Percentiles rank a stretch among this genome's conserved stretches.
phyloP scores from a whole-genome alignment of 768 basidiomycete species.

The Calocybe gangraenosa region DNA sequence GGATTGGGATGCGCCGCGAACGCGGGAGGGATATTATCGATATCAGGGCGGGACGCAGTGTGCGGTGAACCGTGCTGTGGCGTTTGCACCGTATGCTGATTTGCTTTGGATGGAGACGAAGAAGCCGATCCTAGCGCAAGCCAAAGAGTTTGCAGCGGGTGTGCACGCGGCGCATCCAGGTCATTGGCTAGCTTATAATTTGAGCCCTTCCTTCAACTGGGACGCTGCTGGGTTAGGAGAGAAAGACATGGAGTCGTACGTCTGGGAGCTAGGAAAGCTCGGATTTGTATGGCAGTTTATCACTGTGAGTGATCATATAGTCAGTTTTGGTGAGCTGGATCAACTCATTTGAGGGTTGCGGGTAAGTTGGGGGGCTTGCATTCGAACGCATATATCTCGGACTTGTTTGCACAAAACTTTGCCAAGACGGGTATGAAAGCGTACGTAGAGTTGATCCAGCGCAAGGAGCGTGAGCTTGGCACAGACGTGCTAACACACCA shows the following conservation, averaged over 20 bases:
- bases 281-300: constrained; percentile 99
- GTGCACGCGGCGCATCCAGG: constrained; percentile 79
- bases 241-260: constrained; percentile 80
- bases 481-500: constrained; percentile 98
- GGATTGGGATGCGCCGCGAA: constrained; percentile 93
- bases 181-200: constrained; percentile 96
- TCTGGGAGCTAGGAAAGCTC: constrained; percentile 92
- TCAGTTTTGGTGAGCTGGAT: background rate
- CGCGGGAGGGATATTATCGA: constrained; percentile 94
- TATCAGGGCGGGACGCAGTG: constrained; percentile 97
- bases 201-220: constrained; percentile 94
- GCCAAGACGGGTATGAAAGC: constrained; percentile 98
- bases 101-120: constrained; percentile 97
- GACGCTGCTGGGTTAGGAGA: constrained; percentile 87
- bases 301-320: constrained; percentile 54
- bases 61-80: constrained; percentile 86
- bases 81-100: constrained; percentile 93
- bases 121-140: constrained; percentile 88
- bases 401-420: constrained; percentile 84
- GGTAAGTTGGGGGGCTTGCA: constrained; percentile 93
- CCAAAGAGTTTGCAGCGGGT: constrained; percentile 86
- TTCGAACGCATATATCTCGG: constrained; percentile 95
- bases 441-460: constrained; percentile 92
- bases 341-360: constrained; percentile 58
- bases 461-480: constrained; percentile 87